Evolutionary conservation across 2,329 filamentous ascomycete genomes (phyloP).

Genomic region (Microdochium bolleyi): DNA sequence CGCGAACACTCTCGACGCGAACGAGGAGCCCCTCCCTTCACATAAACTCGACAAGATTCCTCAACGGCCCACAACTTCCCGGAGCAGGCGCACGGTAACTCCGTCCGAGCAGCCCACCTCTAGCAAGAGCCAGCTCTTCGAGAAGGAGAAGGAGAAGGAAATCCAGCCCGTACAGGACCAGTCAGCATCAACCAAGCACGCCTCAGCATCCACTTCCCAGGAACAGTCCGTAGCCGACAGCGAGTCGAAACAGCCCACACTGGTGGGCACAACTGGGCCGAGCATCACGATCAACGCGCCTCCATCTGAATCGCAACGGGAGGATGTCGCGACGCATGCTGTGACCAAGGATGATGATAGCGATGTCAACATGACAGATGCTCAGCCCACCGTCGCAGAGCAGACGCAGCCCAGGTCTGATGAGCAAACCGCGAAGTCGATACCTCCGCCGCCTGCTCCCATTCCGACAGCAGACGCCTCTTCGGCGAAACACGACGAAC

Average conservation of each 20-base stretch:
- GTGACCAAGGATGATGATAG: conserved; percentile 41
- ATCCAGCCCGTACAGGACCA: conserved; percentile 18
- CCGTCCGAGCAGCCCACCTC: conserved; percentile 39
- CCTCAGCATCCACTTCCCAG: conserved; percentile 36
- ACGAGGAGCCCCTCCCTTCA: conserved; percentile 41
- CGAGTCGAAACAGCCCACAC: conserved; percentile 36
- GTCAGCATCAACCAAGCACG: conserved; percentile 32
- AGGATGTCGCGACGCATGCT: conserved; percentile 24
- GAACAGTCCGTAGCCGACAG: conserved; percentile 35
- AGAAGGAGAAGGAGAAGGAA: conserved; percentile 35
- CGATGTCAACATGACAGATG: conserved; percentile 62
- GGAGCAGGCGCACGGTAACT: conserved; percentile 44
- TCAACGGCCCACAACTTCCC: conserved; percentile 43
- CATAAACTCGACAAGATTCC: conserved; percentile 52
- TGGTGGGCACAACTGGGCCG: conserved; percentile 24
- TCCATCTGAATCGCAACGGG: conserved; percentile 21
- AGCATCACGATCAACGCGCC: conserved; percentile 34
- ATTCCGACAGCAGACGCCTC: conserved; percentile 24
- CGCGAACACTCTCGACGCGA: conserved; percentile 42
- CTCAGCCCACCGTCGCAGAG: conserved; percentile 30
- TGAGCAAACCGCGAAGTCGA: conserved; percentile 27
- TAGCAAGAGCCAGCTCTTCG: conserved; percentile 33
- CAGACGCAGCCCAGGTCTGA: conserved; percentile 24
- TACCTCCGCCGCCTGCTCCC: conserved; percentile 39
- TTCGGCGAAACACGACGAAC: conserved; percentile 27